Evolutionary conservation across 441 rosid species (phyloP), one percentile per base, ranked within the genome.

Genomic region (Jatropha multifida): DNA sequence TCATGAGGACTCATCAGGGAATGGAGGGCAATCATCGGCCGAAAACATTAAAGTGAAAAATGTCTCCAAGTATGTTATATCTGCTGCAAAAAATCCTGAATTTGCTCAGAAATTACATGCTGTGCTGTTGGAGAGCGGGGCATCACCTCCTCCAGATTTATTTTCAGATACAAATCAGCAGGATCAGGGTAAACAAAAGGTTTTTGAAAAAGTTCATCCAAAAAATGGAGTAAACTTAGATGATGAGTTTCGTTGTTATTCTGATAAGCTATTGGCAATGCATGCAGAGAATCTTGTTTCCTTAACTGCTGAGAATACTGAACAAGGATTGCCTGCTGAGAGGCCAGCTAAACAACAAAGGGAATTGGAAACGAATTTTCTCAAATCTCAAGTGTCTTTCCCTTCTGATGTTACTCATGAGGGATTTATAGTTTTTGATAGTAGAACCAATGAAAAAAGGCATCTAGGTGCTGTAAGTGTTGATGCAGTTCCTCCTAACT

Each of bases 51-150:
- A 92, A 86, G 97, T 91, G 51, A 90, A 93, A 77, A 89, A 90
- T 83, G 96, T 93, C 79, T 92, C 97, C 2, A 86, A 88, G 78
- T 95, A 90, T 80, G 99, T 93, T 79, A 90, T 91, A 67, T 88
- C 85, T 80, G 99, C 97, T 41, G 93, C 99, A 27, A 94, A 93
- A 86, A 83, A 94, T 83, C 97, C 98, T 61, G 97, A 91, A 68
- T 93, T 94, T 81, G 97, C 99, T 12, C 94, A 89, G 87, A 93
- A 94, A 81, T 81, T 94, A 72, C 99, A 90, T 78, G 97, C 97
- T 61, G 94, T 94, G 80, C 85, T 91, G 87, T 83, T 88, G 79
- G 98, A 93, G 82, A 91, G 98, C 84, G 99, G 97, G 71, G 96
- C 96, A 77, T 85, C 99, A 38, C 99, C 97, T 73, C 97, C 97